Base-by-base conservation (phyloP, 2,329 filamentous ascomycete species). In the Aspergillus fijiensis region DNA sequence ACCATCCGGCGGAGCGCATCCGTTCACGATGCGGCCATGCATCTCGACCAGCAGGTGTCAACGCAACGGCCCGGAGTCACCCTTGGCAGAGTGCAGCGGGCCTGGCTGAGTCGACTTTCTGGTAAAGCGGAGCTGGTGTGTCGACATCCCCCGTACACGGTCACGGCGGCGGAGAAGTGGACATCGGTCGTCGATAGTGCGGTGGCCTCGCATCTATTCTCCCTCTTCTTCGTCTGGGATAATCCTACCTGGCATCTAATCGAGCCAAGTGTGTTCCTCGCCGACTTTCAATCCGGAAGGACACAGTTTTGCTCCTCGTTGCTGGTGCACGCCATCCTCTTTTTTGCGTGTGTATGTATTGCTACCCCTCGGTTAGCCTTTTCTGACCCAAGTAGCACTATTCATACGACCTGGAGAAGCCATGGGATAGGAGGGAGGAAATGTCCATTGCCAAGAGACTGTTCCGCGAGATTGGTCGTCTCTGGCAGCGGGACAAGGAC, bases 341-440 rank as follows among this genome's bases (percentile, higher is more conserved):
- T 55, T 16, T 55, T 48, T 47, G 53, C 53, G n/a, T 55, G 53
- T 47, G 53, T 55, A 49, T 47, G 53, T 55, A 55, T 35, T 14
- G 19, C 27, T 14, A 7, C 11, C 45, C 5, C 6, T 14, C 14
- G 39, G 39, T 21, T 5, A n/a, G 5, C 12, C 14, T 16, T 4
- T 21, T 27, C 53, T 55, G 27, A 55, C 53, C 39, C 12, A 33
- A 4, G n/a, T 29, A 55, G 53, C 53, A 55, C 42, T 19, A 48
- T n/a, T 55, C 53, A 2, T 55, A 55, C 12, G 53, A 55, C 25
- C 23, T 55, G 7, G 53, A 49, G 19, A 55, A 55, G 16, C 53
- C 53, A 16, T 55, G 53, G 53, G 53, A 55, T 27, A 45, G 53
- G 25, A 45, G 53, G 4, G 45, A 48, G n/a, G 53, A 55, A 7